Base-by-base conservation (phyloP, 805 yeast genomes). In the Suhomyces canberraensis region DNA sequence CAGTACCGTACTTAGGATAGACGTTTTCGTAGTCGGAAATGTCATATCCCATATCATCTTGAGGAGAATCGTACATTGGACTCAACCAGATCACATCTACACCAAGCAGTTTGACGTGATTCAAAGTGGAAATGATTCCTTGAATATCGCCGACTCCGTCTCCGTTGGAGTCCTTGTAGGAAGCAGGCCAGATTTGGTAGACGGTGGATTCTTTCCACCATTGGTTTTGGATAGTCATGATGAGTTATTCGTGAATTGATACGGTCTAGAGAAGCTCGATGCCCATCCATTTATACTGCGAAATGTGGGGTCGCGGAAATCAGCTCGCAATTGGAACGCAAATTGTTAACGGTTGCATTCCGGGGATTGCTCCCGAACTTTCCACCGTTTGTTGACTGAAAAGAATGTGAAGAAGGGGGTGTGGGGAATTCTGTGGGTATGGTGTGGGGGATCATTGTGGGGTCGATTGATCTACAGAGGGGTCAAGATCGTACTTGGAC, bases 21-120 rank as follows among this genome's bases (percentile, higher is more conserved):
- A 78, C 68, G 16, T 56, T 66, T 52, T 73, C 68, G 57, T 78
- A 78, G 55, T 78, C 70, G 14, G 74, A 56, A 48, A 78, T 74
- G 47, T 78, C 82, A 50, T 76, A 78, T 3, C 83, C 83, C 81
- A 77, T 76, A 51, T 77, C 83, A 35, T 69, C 74, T 51, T 73
- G 77, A 4, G 82, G 82, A 3, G 79, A 71, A 42, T 73, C 78
- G 56, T 66, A 76, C 62, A 73, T 72, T 16, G 82, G 83, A 17
- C 75, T 71, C 36, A 77, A 52, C 83, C 82, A 78, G 27, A 78
- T 58, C 11, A 72, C 69, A 39, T 74, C 79, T 11, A 64, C 63
- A 2, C 79, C 79, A 21, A 76, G 56, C 16, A 52, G 54, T 49
- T 72, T 67, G 52, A 77, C 51, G 52, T 77, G 75, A 54, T 74